Base-by-base conservation (phyloP, 2,329 filamentous ascomycete species). In the Pyrenophora teres region DNA sequence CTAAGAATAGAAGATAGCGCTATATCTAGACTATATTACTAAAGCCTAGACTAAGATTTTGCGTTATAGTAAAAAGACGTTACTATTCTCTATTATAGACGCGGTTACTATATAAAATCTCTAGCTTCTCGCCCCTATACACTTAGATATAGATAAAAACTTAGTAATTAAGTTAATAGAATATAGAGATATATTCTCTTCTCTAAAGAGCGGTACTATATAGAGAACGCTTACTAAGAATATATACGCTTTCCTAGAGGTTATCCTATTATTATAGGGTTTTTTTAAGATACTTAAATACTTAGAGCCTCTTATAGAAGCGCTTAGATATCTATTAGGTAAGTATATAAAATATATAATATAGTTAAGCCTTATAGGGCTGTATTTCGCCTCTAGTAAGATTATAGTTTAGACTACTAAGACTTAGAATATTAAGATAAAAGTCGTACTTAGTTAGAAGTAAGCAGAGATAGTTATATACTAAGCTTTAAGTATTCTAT, bases 201-300 rank as follows among this genome's bases (percentile, higher is more conserved):
- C 32, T 3, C 18, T 51, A 10, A 13, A 36, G 31, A 32, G 60
- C 23, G 4, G 18, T 30, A 27, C n/a, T 1, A 13, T 49, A 42
- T 25, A 42, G 39, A 21, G 39, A 21, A 27, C 13, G n/a, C 36
- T 62, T 32, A 1, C 47, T 6, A 36, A 39, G 21, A 62, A 59
- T 4, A 57, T 60, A 15, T 53, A 13, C 32, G 9, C 10, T 15
- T 38, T 53, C 31, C 23, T 37, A 25, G 25, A 42, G 21, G 25
- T 55, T 12, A 59, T 62, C 15, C 54, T 30, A 8, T 58, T 19
- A 9, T 32, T 62, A 19, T 41, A 27, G 40, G 57, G 50, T 9
- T 62, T 62, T 39, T 62, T 62, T 19, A 23, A 62, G 40, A 60
- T 15, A 30, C 41, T 62, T 2, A 62, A 62, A 41, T 60, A 55